phyloP scores from a whole-genome alignment of 306 rosid genomes.

The Citrullus colocynthis region DNA sequence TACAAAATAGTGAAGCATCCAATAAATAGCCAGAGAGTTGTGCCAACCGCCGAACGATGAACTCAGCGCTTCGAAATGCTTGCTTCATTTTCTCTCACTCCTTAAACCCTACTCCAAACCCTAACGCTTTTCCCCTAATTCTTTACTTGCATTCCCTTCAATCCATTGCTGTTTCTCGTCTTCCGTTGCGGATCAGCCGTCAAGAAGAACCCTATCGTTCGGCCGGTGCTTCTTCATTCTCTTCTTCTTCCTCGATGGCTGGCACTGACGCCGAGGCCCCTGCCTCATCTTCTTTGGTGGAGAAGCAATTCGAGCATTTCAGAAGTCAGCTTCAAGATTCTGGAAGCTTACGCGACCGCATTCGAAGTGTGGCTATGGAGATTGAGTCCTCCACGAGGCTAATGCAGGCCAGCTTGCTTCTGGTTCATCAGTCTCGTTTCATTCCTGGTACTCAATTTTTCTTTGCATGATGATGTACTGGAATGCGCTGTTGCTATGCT shows the following conservation, averaged over 20 bases:
- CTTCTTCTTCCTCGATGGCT: slow-evolving; percentile 36
- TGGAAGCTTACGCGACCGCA: slow-evolving; percentile 61
- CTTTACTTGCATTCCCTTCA: slow-evolving; percentile 7
- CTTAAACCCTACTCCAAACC: slow-evolving; percentile 33
- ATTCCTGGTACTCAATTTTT: slow-evolving; percentile 41
- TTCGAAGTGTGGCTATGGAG: slow-evolving; percentile 58
- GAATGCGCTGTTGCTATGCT: neutral
- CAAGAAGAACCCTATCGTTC: slow-evolving; percentile 22
- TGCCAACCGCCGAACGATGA: slow-evolving; percentile 10
- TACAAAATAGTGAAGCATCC: neutral
- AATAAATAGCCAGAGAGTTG: neutral
- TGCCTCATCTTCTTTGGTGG: slow-evolving; percentile 31
- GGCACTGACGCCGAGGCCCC: slow-evolving; percentile 24
- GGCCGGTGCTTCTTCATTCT: slow-evolving; percentile 2
- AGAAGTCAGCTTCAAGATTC: slow-evolving; percentile 59
- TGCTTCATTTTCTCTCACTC: slow-evolving; percentile 18
- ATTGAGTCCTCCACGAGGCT: slow-evolving; percentile 68
- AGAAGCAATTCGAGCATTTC: slow-evolving; percentile 63
- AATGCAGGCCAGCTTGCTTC: slow-evolving; percentile 58
- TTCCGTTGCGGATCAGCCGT: neutral
- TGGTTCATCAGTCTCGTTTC: slow-evolving; percentile 80
- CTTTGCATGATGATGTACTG: neutral
- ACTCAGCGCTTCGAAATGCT: slow-evolving; percentile 55
- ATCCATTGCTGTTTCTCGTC: slow-evolving; percentile 1
- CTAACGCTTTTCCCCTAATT: neutral